Base-by-base conservation (phyloP, 1,284 basidiomycete genomes). In the Ustilago shanxiensis region DNA sequence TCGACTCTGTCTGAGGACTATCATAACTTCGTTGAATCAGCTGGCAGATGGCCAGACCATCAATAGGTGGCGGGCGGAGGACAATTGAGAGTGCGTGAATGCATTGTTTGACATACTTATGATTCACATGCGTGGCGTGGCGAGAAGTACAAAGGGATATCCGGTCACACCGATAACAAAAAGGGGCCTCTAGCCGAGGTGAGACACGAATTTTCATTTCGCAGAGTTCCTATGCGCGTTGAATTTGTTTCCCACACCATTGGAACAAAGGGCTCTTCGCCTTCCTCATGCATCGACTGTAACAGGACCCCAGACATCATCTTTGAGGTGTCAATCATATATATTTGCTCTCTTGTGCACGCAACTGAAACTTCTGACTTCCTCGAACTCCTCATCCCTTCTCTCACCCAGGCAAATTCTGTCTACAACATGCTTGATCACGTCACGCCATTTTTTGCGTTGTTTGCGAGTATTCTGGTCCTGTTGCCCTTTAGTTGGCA, bases 401-500 rank as follows among this genome's bases (percentile, higher is more conserved):
- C 37, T 39, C 9, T 18, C 37, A 13, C 14, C 11, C 16, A 16
- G 13, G 37, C 37, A 16, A 13, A 13, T 16, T 2, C 37, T 39
- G 37, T 16, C 1, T 39, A 16, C 37, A 39, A 18, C 18, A 66
- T 66, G 64, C 57, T 66, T 22, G 64, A 66, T 28, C 64, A 60
- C 44, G 45, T 66, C 2, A 60, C 52, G 9, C 57, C 64, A 2
- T 66, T 66, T 22, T 51, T 66, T 16, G 41, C 64, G 16, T 33
- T 66, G 4, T 24, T 58, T 1, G 37, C 59, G 1, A 29, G 26
- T 29, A 28, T 57, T 6, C 33, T 68, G 11, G 55, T 62, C 2
- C 28, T 61, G 1, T 7, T 68, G 39, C 66, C 66, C 7, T 24
- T 68, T 3, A 49, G 59, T n/a, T 68, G 66, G 66, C 66, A 68